Base-by-base conservation (phyloP, 2,329 filamentous ascomycete genomes). In the Graphiopsis chlorocephala region DNA sequence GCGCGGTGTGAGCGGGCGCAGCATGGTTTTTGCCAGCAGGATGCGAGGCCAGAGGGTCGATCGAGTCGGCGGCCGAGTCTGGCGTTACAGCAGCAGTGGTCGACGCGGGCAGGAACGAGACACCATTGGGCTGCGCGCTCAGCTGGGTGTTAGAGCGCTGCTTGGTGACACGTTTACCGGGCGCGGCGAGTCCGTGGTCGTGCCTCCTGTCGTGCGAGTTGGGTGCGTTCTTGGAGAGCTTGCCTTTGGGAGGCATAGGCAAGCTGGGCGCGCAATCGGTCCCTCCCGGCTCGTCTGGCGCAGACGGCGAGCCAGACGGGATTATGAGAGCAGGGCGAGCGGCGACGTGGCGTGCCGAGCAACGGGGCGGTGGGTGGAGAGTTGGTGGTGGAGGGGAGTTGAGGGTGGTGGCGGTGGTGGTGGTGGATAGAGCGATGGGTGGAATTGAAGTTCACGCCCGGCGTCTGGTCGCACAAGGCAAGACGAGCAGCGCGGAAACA, bases 171-270 rank as follows among this genome's bases (percentile, higher is more conserved):
- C 88, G 88, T 83, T 88, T 92, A 71, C 89, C 89, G 61, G 90
- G 87, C 74, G 88, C 88, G 84, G 93, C 90, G 78, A 92, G 84
- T 75, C 92, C 92, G 89, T 91, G 93, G 81, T 97, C 93, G 81
- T 96, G 90, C 78, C 90, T 88, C 72, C 79, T 81, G 77, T 81
- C 79, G 74, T 80, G 79, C 76, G 78, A 75, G 75, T 80, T 79
- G 74, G 79, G 75, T 71, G 72, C 71, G 76, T 77, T 77, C 70
- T 72, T 72, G 55, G 23, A 33, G 72, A 73, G 76, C 73, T 79
- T 80, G 73, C 73, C 74, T 76, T 79, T 81, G 70, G 78, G 77
- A 79, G 81, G 81, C 81, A 83, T 83, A 62, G 50, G 50, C 50
- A 53, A 53, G 50, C 50, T 68, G 63, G 66, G 61, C 48, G 61